phyloP scores from a whole-genome alignment of 1,139 yeast species.

The Yamadazyma atlantica region DNA sequence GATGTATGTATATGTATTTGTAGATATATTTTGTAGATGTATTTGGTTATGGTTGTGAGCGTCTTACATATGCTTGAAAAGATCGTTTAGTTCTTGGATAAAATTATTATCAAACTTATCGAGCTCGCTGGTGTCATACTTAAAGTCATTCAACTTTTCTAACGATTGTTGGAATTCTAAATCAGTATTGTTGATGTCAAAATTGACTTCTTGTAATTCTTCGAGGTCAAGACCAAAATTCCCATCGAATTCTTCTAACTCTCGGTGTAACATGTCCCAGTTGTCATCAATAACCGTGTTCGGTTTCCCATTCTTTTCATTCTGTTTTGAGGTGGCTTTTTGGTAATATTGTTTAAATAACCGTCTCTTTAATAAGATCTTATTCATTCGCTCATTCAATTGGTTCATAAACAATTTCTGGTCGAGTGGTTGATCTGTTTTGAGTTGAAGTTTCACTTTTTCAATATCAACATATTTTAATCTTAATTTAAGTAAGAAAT shows the following conservation, averaged over 20 bases:
- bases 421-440: conserved; percentile 19
- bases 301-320: conserved; percentile 26
- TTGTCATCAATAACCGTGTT: conserved; percentile 39
- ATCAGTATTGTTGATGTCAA: conserved; percentile 19
- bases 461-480: conserved; percentile 58
- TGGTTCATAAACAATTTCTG: conserved; percentile 28
- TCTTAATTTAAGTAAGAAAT: conserved; percentile 55
- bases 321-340: conserved; percentile 22
- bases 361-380: conserved; percentile 29
- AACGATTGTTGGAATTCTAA: conserved; percentile 14
- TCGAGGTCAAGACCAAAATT: conserved; percentile 59
- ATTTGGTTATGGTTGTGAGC: not conserved
- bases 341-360: conserved; percentile 34
- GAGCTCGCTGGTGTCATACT: conserved; percentile 25
- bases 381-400: conserved; percentile 28
- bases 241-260: conserved; percentile 42
- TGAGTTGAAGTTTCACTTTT: conserved; percentile 41
- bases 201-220: conserved; percentile 59
- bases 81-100: conserved; percentile 4
- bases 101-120: conserved; percentile 24
- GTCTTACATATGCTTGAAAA: conserved; percentile 6
- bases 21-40: not conserved
- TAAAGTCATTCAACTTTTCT: conserved; percentile 12
- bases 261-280: conserved; percentile 49
- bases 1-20: not conserved